Evolutionary conservation across 2,329 filamentous ascomycete species (phyloP).

Genomic region (Piedraia hortae): DNA sequence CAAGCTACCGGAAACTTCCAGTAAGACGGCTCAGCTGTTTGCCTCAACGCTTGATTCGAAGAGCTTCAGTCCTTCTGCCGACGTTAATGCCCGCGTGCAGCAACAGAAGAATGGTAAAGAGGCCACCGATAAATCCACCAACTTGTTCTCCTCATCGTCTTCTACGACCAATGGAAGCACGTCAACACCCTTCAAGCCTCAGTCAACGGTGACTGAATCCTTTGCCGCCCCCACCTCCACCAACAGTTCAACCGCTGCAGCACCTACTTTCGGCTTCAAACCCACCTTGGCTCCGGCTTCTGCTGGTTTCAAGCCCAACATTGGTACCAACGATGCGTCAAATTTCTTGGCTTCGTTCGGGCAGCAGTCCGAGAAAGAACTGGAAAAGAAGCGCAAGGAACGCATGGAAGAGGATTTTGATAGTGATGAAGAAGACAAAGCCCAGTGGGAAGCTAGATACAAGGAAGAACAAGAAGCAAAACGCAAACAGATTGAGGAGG

Average conservation of each 20-base stretch:
- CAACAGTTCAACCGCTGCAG: slow-evolving; percentile 1
- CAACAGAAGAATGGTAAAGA: slow-evolving; percentile 3
- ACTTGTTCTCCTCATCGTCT: not conserved
- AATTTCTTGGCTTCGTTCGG: slow-evolving; percentile 19
- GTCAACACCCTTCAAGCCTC: slow-evolving; percentile 1
- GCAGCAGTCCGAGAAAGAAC: slow-evolving; percentile 13
- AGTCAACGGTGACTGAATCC: not conserved
- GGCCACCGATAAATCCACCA: slow-evolving; percentile 1
- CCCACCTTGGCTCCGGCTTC: slow-evolving; percentile 1
- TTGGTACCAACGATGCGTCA: slow-evolving; percentile 6
- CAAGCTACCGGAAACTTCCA: slow-evolving; percentile 9
- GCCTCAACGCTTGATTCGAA: slow-evolving; percentile 7
- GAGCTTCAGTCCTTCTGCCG: slow-evolving; percentile 2
- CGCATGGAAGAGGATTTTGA: slow-evolving; percentile 24
- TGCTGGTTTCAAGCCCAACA: slow-evolving; percentile 2
- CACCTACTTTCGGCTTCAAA: slow-evolving; percentile 3
- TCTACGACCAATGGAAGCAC: slow-evolving; percentile 2
- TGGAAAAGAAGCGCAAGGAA: slow-evolving; percentile 19
- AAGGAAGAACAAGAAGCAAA: slow-evolving; percentile 20
- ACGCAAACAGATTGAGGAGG: slow-evolving; percentile 15
- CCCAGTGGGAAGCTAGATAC: slow-evolving; percentile 20
- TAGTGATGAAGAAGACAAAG: slow-evolving; percentile 24
- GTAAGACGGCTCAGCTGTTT: slow-evolving; percentile 10
- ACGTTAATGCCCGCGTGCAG: slow-evolving; percentile 2
- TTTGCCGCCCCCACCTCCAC: slow-evolving; percentile 1